These are phyloP conservation scores for Sicyos baderoa DNA, from an alignment of 306 rosid genomes.

Conservation along the genomic window DNA sequence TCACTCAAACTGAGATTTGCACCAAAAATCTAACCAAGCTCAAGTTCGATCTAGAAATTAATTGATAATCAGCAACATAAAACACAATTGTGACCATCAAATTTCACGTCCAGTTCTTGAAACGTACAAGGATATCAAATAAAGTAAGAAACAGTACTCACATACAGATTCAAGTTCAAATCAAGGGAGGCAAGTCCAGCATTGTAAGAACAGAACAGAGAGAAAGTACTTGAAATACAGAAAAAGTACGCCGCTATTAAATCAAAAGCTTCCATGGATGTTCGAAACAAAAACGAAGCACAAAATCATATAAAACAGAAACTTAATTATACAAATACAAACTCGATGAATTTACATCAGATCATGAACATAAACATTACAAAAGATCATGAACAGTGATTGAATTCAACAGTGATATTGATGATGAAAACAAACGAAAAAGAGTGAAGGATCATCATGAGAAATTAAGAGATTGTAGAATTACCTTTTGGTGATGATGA, in stretches of 20 bases:
- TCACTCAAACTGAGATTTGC: not conserved
- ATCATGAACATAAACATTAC: not conserved
- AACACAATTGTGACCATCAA: not conserved
- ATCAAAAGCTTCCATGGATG: not conserved
- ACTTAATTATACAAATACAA: not conserved
- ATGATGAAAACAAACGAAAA: not conserved
- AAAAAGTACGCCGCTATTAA: not conserved
- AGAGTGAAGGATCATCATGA: not conserved
- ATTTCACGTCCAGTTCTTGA: constrained; percentile 5
- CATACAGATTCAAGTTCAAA: not conserved
- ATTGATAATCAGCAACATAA: not conserved
- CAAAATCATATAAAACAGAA: not conserved
- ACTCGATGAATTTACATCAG: not conserved
- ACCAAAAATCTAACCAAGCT: too few species aligned
- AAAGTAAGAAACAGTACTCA: not conserved
- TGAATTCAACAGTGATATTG: not conserved
- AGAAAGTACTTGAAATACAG: not conserved
- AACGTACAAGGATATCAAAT: not conserved
- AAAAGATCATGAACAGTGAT: not conserved
- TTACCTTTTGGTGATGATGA: not conserved
- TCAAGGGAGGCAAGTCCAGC: not conserved
- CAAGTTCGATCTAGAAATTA: not conserved
- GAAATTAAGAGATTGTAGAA: not conserved
- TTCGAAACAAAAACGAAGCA: not conserved
- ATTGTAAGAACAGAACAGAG: not conserved